Percentiles rank a stretch among this genome's conserved stretches.
These are phyloP conservation scores for Vigna angularis DNA, from an alignment of 306 rosid species.

Conservation along the genomic window DNA sequence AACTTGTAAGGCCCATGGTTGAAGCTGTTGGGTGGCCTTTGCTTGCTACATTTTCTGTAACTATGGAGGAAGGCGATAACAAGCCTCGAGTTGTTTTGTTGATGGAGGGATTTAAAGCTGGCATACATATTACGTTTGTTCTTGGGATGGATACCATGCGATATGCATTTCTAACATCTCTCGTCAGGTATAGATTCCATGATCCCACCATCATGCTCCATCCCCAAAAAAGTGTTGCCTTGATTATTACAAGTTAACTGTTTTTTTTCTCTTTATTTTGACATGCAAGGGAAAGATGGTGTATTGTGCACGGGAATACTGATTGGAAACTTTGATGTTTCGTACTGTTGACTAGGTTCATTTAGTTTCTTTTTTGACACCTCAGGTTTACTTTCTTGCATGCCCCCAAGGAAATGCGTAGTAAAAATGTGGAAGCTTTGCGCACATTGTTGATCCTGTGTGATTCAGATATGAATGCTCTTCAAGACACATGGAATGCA, in stretches of 20 bases:
- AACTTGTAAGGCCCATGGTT: constrained; percentile 99
- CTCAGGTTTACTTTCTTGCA: constrained; percentile 97
- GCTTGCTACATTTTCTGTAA: constrained; percentile 98
- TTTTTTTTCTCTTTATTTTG: constrained; percentile 9
- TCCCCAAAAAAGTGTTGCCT: neutral
- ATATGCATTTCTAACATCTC: constrained; percentile 97
- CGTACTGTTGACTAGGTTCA: constrained; percentile 37
- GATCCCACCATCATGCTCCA: neutral
- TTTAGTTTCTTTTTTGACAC: constrained; percentile 50
- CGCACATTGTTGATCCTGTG: constrained; percentile 79
- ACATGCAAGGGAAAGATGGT: constrained; percentile 36
- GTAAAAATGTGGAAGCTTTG: constrained; percentile 97
- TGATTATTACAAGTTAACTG: constrained; percentile 4
- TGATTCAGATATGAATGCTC: constrained; percentile 81
- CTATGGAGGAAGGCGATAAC: constrained; percentile 99
- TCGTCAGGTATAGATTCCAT: constrained; percentile 69
- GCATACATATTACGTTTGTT: constrained; percentile 85
- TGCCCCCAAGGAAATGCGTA: constrained; percentile 99
- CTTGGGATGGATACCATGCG: constrained; percentile 99
- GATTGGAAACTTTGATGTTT: constrained; percentile 36
- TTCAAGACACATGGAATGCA: constrained; percentile 99
- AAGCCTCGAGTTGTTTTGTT: constrained; percentile 88
- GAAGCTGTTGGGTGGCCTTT: constrained; percentile 99
- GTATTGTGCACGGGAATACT: constrained; percentile 36
- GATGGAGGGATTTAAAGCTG: constrained; percentile 99